Evolutionary conservation across 805 yeast species (phyloP).

Genomic region (Candida sanyiensis): DNA sequence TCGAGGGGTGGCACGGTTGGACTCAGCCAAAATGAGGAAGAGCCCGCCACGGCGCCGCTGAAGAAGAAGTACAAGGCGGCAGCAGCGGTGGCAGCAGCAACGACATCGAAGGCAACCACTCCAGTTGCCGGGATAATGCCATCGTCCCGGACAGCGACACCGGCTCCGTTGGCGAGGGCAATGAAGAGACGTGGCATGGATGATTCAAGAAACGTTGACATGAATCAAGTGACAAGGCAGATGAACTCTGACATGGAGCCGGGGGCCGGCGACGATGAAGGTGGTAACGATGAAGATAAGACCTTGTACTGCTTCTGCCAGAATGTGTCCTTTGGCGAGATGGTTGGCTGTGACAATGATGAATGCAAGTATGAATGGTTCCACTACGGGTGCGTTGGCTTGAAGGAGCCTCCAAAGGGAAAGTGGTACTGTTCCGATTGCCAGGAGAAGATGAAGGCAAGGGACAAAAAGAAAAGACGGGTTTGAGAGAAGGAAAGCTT

Average conservation of each 20-base stretch:
- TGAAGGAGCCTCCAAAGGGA: slow-evolving; percentile 83
- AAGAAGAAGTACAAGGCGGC: slow-evolving; percentile 11
- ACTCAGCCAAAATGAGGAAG: neutral
- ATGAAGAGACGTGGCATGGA: slow-evolving; percentile 4
- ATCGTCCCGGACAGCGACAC: slow-evolving; percentile 19
- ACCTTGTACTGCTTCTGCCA: slow-evolving; percentile 86
- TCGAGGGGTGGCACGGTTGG: slow-evolving; percentile 28
- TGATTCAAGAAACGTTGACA: slow-evolving; percentile 15
- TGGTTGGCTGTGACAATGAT: slow-evolving; percentile 94
- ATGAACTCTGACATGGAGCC: slow-evolving; percentile 11
- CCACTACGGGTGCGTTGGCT: slow-evolving; percentile 91
- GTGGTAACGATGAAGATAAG: slow-evolving; percentile 52
- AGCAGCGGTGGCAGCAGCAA: too few species aligned
- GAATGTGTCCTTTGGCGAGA: slow-evolving; percentile 88
- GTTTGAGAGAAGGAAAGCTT: too few species aligned
- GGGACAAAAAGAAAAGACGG: slow-evolving; percentile 23
- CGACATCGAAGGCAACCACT: slow-evolving; percentile 13
- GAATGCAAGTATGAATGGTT: slow-evolving; percentile 92
- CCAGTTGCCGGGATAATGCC: slow-evolving; percentile 8
- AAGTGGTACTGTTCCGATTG: slow-evolving; percentile 95
- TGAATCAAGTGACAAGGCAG: slow-evolving; percentile 13
- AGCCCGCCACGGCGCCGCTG: neutral
- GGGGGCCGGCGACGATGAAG: slow-evolving; percentile 9
- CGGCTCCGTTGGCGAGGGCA: slow-evolving; percentile 1
- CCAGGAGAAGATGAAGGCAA: slow-evolving; percentile 31